phyloP scores from a whole-genome alignment of 352 stramenopile genomes.

The Thalassiosira delicatula region DNA sequence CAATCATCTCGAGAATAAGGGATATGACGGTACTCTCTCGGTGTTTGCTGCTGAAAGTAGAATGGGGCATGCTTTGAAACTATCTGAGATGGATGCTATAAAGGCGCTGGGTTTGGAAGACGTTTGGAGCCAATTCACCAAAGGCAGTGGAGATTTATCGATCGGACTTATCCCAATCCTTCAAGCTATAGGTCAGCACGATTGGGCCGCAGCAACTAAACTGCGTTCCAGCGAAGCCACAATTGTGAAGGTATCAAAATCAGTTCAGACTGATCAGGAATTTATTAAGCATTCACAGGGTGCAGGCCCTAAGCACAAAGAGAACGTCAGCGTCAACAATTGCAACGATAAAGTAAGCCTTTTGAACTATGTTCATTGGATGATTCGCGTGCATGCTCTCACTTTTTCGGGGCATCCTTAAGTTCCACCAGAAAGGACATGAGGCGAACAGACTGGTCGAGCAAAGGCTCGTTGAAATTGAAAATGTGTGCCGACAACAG shows the following conservation, averaged over 20 bases:
- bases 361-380: too few relatives aligned
- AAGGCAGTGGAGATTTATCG: not conserved
- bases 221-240: not conserved
- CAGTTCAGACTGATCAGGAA: constrained; percentile 28
- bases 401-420: not conserved
- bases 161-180: constrained; percentile 18
- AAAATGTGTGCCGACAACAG: constrained; percentile 39
- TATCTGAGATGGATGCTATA: constrained; percentile 28
- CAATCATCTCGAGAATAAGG: constrained; percentile 39
- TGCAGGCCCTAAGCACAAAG: constrained; percentile 19
- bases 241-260: constrained; percentile 16
- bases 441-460: constrained; percentile 8
- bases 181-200: constrained; percentile 13
- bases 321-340: not conserved
- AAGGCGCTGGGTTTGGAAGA: constrained; percentile 44
- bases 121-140: constrained; percentile 33
- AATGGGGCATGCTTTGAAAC: constrained; percentile 24
- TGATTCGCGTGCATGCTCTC: too few relatives aligned
- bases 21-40: constrained; percentile 43
- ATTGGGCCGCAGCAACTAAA: not conserved
- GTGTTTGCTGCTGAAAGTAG: constrained; percentile 52
- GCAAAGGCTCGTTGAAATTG: constrained; percentile 51
- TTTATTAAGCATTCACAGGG: not conserved
- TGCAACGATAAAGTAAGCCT: not conserved
- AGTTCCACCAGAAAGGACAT: not conserved